Base-by-base conservation (phyloP, 768 basidiomycete genomes). In the Lactarius trivialis region DNA sequence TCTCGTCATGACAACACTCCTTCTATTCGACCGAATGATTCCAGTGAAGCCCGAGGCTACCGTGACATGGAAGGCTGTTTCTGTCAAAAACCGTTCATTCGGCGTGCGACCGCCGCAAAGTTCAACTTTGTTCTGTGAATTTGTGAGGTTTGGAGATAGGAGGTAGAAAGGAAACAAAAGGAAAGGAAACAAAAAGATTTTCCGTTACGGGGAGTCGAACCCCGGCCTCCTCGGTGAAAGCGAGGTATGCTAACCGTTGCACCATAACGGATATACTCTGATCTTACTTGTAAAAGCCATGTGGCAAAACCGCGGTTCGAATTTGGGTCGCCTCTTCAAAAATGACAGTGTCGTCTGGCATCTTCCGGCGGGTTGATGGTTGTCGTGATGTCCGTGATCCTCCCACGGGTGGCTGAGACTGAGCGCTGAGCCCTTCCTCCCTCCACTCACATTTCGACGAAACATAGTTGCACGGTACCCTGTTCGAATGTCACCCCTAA, bases 181-280 rank as follows among this genome's bases (percentile, higher is more conserved):
- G 21, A 30, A 33, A 21, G 5, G 7, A 34, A 3, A 21, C 52
- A 34, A 54, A 43, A 63, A 54, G 37, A 24, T 1, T 15, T 59
- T 63, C 58, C 62, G 62, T 60, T 60, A 60, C 62, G 62, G 62
- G 62, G 62, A 63, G 37, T 63, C 62, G 62, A 63, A 63, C 62
- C 62, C 62, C 62, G 58, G 37, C 36, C 62, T 63, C 62, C 62
- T 63, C 62, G 62, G 62, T 63, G 62, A 63, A 63, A 63, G 62
- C 62, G 62, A 63, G 62, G 62, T 63, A 63, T 63, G 62, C 58
- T 63, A 63, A 30, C 62, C 58, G 62, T 63, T 63, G 48, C 62
- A 63, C 62, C 62, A 63, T 60, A 59, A 59, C 62, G 62, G 58
- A 63, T n/a, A 24, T 48, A 43, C n/a, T 32, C 4, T 36, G 36